Conservation (phyloP, 2,329 filamentous ascomycete species). For the Xylaria sp. region DNA sequence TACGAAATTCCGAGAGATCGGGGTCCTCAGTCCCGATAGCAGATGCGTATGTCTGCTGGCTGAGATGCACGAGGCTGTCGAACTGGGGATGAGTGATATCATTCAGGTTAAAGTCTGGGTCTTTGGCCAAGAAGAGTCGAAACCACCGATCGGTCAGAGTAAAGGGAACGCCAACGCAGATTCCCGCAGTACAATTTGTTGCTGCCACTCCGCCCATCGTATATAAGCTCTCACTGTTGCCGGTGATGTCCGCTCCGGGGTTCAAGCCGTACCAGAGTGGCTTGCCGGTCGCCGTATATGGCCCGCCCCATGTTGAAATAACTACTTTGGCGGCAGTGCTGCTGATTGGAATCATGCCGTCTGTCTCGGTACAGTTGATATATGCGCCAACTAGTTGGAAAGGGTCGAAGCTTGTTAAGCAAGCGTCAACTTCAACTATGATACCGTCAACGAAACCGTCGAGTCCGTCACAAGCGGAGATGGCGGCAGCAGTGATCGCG, state of each 20-base stretch:
- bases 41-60: no score
- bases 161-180: no score
- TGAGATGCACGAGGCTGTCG: no score
- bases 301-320: slow-evolving; percentile 35
- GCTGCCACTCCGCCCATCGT: slow-evolving; percentile 28
- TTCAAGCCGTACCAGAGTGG: slow-evolving; percentile 39
- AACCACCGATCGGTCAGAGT: no score
- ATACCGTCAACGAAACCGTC: slow-evolving; percentile 59
- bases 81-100: no score
- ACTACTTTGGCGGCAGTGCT: slow-evolving; percentile 33
- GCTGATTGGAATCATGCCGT: slow-evolving; percentile 24
- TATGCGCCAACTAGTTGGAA: slow-evolving; percentile 43
- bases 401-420: slow-evolving; percentile 48
- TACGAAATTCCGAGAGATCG: no score
- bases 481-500: slow-evolving; percentile 29
- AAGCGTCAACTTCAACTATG: slow-evolving; percentile 52
- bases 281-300: slow-evolving; percentile 25
- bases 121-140: no score
- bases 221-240: not conserved
- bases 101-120: no score
- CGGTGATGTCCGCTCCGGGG: slow-evolving; percentile 35
- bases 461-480: slow-evolving; percentile 53
- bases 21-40: no score
- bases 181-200: no score
- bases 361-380: slow-evolving; percentile 39